Percentiles rank a stretch among this genome's conserved stretches.
Conservation (phyloP, 345 rosid genomes). For the Microthlaspi erraticum region DNA sequence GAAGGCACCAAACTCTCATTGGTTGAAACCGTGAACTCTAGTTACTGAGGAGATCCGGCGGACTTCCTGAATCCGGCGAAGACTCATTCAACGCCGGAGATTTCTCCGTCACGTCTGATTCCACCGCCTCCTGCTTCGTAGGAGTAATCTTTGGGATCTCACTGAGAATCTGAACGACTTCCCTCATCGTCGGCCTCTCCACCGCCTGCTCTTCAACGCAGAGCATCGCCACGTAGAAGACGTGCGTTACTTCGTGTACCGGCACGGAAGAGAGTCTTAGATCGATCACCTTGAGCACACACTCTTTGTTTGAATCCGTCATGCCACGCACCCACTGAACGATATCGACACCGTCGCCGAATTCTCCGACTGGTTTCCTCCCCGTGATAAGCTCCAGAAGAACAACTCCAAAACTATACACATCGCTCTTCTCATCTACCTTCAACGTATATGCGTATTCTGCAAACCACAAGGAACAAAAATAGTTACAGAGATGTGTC, state of each 20-base stretch:
- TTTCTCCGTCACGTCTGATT: constrained; percentile 44
- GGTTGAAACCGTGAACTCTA: not conserved
- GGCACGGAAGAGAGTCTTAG: constrained; percentile 83
- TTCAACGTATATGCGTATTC: constrained; percentile 93
- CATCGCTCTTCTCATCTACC: constrained; percentile 97
- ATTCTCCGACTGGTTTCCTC: constrained; percentile 88
- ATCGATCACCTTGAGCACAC: constrained; percentile 74
- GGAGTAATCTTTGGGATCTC: constrained; percentile 69
- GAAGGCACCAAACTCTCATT: too few relatives aligned
- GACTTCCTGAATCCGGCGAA: constrained; percentile 19
- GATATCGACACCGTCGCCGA: constrained; percentile 94
- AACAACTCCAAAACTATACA: constrained; percentile 92
- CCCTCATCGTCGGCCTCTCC: constrained; percentile 89
- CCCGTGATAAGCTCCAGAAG: constrained; percentile 80
- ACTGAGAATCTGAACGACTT: constrained; percentile 87
- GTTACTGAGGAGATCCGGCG: constrained; percentile 21
- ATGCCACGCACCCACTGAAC: constrained; percentile 89
- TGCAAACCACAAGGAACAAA: constrained; percentile 35
- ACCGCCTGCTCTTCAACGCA: constrained; percentile 96
- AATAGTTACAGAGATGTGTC: not conserved
- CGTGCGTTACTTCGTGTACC: constrained; percentile 76
- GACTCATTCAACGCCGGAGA: constrained; percentile 17
- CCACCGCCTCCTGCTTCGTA: constrained; percentile 43
- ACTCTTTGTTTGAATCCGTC: constrained; percentile 86
- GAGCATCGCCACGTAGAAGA: constrained; percentile 90